Conservation (phyloP, 768 basidiomycete genomes). For the Leucocoprinus leucothites region DNA sequence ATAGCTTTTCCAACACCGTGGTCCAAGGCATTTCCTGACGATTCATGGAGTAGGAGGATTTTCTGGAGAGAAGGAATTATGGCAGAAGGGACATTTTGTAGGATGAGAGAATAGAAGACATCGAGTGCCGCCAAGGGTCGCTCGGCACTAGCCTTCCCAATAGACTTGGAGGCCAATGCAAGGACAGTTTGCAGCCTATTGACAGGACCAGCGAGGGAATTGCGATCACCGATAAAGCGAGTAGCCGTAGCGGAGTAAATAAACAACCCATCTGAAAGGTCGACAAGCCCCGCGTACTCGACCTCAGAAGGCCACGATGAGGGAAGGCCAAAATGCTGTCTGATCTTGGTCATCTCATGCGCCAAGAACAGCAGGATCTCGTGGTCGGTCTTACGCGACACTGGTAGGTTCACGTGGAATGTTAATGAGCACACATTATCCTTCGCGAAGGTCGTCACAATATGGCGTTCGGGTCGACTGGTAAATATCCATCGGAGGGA, state of each 20-base stretch:
- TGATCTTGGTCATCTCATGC: conserved; percentile 3
- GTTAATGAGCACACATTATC: not conserved
- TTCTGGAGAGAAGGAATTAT: no score
- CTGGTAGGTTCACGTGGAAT: conserved; percentile 1
- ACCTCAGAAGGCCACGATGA: conserved; percentile 10
- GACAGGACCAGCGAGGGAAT: not conserved
- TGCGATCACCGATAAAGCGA: conserved; percentile 10
- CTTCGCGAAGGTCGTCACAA: not conserved
- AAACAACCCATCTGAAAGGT: conserved; percentile 1
- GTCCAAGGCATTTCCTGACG: no score
- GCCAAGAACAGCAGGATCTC: conserved; percentile 11
- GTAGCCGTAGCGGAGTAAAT: conserved; percentile 8
- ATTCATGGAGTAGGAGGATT: no score
- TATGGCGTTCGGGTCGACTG: conserved; percentile 2
- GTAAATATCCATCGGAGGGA: not conserved
- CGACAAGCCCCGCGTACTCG: not conserved
- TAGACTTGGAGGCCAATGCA: not conserved
- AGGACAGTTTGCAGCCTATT: not conserved
- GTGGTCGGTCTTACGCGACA: conserved; percentile 6
- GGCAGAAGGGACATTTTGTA: no score
- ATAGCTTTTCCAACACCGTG: no score
- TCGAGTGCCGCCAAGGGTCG: no score
- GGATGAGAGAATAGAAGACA: no score
- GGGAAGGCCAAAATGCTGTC: not conserved
- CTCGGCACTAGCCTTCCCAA: no score